Evolutionary conservation across 805 yeast species (phyloP), one percentile per base, ranked within the genome.

Genomic region (Lipomyces sp.): DNA sequence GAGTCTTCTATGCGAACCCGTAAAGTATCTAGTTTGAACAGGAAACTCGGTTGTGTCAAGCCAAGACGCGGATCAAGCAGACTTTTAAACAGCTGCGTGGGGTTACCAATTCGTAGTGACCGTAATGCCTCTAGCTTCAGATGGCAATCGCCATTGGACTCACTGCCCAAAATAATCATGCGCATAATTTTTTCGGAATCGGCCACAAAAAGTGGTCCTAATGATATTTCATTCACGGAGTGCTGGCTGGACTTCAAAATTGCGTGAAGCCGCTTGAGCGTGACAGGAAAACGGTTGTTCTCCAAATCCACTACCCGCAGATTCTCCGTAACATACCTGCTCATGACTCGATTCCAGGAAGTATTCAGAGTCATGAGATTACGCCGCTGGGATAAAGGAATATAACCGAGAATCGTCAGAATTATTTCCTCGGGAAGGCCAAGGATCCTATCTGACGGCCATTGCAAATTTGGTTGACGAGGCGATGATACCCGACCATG

Each of bases 1-100:
- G 40, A 19, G 16, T 37, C 21, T 26, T 37, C 40, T 19, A 37
- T 37, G n/a, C 40, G 40, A n/a, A 37, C 16, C 28, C 40, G 24
- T 26, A 37, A 22, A 11, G 18, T 26, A n/a, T 37, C 40, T 8
- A 37, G 18, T 26, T 37, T n/a, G 40, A 2, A 37, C 22, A 37
- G n/a, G 28, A 18, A 37, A 14, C n/a, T n/a, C 10, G n/a, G 4
- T 22, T 5, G n/a, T n/a, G n/a, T n/a, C n/a, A n/a, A n/a, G n/a
- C n/a, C n/a, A n/a, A 14, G 28, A n/a, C n/a, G n/a, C n/a, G n/a
- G n/a, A n/a, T n/a, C n/a, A n/a, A n/a, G n/a, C n/a, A n/a, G n/a
- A n/a, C n/a, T n/a, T n/a, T n/a, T 18, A 37, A 37, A 37, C 18
- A 37, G 18, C 22, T 23, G 13, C 14, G 40, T 37, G 28, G 28